A percentile compares a stretch with the other conserved stretches of the same genome.
phyloP scores from a whole-genome alignment of 331 rosid species.

The Spiraea crenata region DNA sequence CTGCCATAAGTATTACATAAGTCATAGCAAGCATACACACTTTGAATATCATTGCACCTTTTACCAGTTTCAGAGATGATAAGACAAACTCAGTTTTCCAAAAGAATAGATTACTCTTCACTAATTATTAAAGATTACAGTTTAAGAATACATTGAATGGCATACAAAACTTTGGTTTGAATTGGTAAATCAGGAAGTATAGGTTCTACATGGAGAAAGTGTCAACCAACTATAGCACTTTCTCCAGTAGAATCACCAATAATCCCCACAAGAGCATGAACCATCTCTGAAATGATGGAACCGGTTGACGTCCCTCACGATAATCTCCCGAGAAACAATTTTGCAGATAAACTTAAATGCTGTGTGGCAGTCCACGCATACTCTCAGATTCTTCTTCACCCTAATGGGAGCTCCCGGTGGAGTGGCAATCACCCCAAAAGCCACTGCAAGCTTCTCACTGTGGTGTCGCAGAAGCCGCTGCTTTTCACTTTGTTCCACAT shows the following conservation, averaged over 20 bases:
- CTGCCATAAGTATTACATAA: no score
- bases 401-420: conserved; percentile 68
- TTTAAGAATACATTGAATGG: neutral
- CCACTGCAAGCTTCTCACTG: conserved; percentile 91
- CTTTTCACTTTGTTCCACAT: conserved; percentile 65
- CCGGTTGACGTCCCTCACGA: conserved; percentile 75
- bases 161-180: conserved; percentile 7
- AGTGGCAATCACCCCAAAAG: conserved; percentile 72
- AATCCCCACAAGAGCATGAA: conserved; percentile 86
- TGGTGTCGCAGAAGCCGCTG: conserved; percentile 62
- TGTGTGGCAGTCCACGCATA: conserved; percentile 80
- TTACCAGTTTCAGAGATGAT: neutral
- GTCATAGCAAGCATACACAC: no score
- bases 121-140: neutral
- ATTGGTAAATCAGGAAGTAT: neutral
- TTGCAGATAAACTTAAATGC: conserved; percentile 65
- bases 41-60: no score
- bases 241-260: conserved; percentile 48
- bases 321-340: conserved; percentile 65
- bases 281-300: conserved; percentile 92
- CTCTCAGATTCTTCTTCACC: conserved; percentile 86
- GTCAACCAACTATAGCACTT: neutral
- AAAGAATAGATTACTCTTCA: neutral
- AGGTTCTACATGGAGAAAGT: neutral
- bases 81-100: neutral